phyloP scores from a whole-genome alignment of 2,329 filamentous ascomycete genomes.

The Coniochaeta sp. region DNA sequence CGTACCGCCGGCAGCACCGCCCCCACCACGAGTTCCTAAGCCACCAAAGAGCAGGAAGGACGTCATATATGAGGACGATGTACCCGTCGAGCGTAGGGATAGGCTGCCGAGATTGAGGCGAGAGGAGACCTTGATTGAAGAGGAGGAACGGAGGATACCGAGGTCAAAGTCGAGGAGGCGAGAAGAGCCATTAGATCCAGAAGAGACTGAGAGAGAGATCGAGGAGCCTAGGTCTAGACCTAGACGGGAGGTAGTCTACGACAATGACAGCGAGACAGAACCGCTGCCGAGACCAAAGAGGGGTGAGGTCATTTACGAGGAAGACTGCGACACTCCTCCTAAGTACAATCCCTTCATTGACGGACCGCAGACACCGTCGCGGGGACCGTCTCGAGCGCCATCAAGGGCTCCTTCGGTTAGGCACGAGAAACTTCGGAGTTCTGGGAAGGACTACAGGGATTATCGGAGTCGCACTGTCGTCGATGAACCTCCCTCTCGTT shows the following conservation, averaged over 20 bases:
- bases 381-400: slow-evolving; percentile 12
- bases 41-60: slow-evolving; percentile 1
- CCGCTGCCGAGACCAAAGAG: slow-evolving; percentile 10
- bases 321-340: slow-evolving; percentile 12
- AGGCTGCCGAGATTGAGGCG: background rate
- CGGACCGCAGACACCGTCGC: slow-evolving; percentile 16
- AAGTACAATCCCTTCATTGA: slow-evolving; percentile 12
- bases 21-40: slow-evolving; percentile 8
- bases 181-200: background rate
- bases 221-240: background rate
- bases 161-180: background rate
- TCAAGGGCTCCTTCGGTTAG: slow-evolving; percentile 16
- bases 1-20: slow-evolving; percentile 6
- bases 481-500: slow-evolving; percentile 14
- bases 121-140: background rate
- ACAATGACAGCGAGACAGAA: background rate
- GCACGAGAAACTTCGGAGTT: slow-evolving; percentile 5
- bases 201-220: background rate
- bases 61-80: slow-evolving; percentile 1
- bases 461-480: slow-evolving; percentile 10
- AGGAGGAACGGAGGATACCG: background rate
- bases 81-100: background rate
- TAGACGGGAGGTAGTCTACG: background rate
- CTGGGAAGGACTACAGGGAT: slow-evolving; percentile 7
- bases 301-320: slow-evolving; percentile 15